These are phyloP conservation scores for Phytophthora colocasiae DNA, from an alignment of 352 stramenopile genomes.

Conservation along the genomic window DNA sequence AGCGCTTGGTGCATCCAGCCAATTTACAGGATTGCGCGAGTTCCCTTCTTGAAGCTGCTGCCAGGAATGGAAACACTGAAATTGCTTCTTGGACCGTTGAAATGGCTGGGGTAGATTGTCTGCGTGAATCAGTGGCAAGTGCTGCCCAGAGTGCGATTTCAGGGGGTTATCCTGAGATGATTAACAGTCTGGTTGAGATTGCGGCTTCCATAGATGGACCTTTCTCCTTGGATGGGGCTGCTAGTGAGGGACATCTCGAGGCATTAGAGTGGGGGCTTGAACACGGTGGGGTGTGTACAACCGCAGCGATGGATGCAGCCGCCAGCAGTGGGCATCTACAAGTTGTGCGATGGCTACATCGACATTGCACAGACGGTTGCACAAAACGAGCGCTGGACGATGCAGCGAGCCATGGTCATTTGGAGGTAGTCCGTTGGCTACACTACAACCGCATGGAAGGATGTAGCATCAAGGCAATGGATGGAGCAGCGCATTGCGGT, in stretches of 20 bases:
- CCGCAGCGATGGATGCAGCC: constrained; percentile 29
- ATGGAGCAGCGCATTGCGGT: constrained; percentile 30
- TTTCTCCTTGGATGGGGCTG: constrained; percentile 28
- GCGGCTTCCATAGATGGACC: constrained; percentile 17
- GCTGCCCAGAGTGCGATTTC: constrained; percentile 30
- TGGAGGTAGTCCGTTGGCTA: constrained; percentile 32
- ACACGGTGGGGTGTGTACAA: constrained; percentile 20
- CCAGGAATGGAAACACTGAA: constrained; percentile 19
- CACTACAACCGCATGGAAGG: constrained; percentile 26
- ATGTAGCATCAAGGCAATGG: constrained; percentile 36
- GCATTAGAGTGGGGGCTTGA: constrained; percentile 32
- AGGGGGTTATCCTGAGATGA: constrained; percentile 28
- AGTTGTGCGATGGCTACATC: constrained; percentile 35
- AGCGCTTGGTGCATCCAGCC: constrained; percentile 1
- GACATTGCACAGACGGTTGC: constrained; percentile 25
- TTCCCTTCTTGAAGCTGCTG: constrained; percentile 24
- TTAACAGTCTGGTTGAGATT: constrained; percentile 20
- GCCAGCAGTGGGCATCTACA: constrained; percentile 32
- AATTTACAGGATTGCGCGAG: constrained; percentile 14
- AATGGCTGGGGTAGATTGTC: constrained; percentile 20
- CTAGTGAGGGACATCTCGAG: constrained; percentile 27
- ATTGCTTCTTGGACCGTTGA: constrained; percentile 29
- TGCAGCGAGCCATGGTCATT: constrained; percentile 24
- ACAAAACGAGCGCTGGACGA: constrained; percentile 24
- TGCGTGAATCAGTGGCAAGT: constrained; percentile 17